phyloP scores from a whole-genome alignment of 306 rosid species.

The Canavalia gladiata region DNA sequence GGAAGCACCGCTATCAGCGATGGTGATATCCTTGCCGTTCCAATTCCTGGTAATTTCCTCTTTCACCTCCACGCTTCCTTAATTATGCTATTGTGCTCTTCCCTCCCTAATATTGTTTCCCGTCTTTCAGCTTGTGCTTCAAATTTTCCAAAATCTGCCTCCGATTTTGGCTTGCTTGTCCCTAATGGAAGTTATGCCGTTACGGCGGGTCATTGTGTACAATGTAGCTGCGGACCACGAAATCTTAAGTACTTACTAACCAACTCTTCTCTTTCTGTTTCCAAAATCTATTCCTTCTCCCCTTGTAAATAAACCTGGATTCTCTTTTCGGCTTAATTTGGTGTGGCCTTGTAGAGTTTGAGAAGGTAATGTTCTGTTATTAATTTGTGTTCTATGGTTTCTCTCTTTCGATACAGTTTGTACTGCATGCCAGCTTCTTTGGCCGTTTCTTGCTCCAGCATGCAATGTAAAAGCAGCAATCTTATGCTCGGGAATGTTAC shows the following conservation, averaged over 20 bases:
- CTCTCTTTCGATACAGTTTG: conserved; percentile 61
- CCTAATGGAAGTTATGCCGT: conserved; percentile 97
- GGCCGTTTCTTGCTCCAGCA: conserved; percentile 97
- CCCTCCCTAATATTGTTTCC: neutral
- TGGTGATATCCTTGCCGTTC: conserved; percentile 89
- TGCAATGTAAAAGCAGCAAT: conserved; percentile 90
- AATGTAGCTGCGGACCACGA: conserved; percentile 96
- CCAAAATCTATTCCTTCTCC: conserved; percentile 12
- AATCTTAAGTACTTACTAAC: conserved; percentile 71
- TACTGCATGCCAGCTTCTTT: conserved; percentile 97
- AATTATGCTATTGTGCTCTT: no score
- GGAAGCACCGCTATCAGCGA: conserved; percentile 73
- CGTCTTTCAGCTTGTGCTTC: conserved; percentile 83
- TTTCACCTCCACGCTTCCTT: neutral
- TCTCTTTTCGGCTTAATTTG: neutral
- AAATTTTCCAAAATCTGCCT: conserved; percentile 70
- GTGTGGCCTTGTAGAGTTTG: neutral
- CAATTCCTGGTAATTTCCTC: conserved; percentile 73
- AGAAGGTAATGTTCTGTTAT: neutral
- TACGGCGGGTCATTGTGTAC: conserved; percentile 93
- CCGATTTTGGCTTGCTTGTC: conserved; percentile 87
- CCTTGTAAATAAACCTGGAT: neutral
- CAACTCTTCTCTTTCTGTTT: conserved; percentile 34
- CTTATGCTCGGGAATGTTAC: conserved; percentile 92
- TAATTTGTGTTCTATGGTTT: conserved; percentile 41